Conservation (phyloP, 129 eudicot genomes). For the carrot (Daucus carota) region DH1_v3.0 NC_030389.2:23981501-23982000, state of each 20-base stretch:
- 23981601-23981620: slow-evolving; percentile 50
- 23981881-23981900: slow-evolving; percentile 9
- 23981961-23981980: not conserved
- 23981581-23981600: slow-evolving; percentile 64
- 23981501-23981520: not conserved
- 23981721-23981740: slow-evolving; percentile 60
- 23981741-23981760: slow-evolving; percentile 52
- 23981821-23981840: not conserved
- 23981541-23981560: slow-evolving; percentile 60
- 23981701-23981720: slow-evolving; percentile 47
- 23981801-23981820: not conserved
- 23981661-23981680: not conserved
- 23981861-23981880: slow-evolving; percentile 4
- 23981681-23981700: not conserved
- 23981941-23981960: slow-evolving; percentile 2
- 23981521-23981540: slow-evolving; percentile 38
- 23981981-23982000: too few species aligned
- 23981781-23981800: slow-evolving; percentile 10
- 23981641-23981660: too few species aligned
- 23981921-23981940: slow-evolving; percentile 11
- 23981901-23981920: slow-evolving; percentile 13
- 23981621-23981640: too few species aligned
- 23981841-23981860: slow-evolving; percentile 38
- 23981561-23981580: slow-evolving; percentile 57
- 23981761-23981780: slow-evolving; percentile 31